Conservation (phyloP, 805 yeast genomes). For the Brettanomyces nanus region DNA sequence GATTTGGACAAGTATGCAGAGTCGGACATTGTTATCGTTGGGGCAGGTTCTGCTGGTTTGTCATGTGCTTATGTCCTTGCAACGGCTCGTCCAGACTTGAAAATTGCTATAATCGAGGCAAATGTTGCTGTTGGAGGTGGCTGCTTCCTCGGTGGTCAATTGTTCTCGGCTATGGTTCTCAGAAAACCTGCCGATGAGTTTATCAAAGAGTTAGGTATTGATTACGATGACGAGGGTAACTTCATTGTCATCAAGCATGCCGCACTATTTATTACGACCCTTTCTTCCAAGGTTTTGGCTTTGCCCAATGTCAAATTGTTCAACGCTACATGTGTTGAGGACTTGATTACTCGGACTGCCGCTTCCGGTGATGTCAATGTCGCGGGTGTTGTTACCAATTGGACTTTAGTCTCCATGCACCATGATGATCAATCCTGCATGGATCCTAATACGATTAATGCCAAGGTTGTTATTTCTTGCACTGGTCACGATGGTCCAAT, state of each 20-base stretch:
- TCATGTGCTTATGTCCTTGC: conserved; percentile 98
- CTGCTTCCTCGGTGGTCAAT: conserved; percentile 69
- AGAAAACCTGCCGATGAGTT: conserved; percentile 73
- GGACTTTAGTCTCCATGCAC: conserved; percentile 71
- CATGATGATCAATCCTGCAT: conserved; percentile 73
- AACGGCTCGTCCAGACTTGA: conserved; percentile 66
- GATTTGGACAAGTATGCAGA: conserved; percentile 75
- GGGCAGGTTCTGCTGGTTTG: conserved; percentile 99
- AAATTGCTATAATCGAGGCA: conserved; percentile 66
- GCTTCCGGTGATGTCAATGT: conserved; percentile 52
- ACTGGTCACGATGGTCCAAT: conserved; percentile 82
- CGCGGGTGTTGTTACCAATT: conserved; percentile 77
- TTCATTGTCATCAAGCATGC: conserved; percentile 78
- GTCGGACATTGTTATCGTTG: conserved; percentile 95
- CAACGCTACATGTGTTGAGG: conserved; percentile 78
- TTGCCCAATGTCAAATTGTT: conserved; percentile 71
- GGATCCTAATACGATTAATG: conserved; percentile 76
- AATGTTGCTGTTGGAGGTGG: conserved; percentile 79
- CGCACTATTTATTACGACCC: conserved; percentile 45
- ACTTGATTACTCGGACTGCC: conserved; percentile 63
- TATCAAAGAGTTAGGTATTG: conserved; percentile 53
- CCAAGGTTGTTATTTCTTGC: conserved; percentile 56
- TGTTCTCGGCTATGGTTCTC: conserved; percentile 71
- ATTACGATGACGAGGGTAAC: conserved; percentile 73
- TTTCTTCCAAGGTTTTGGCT: conserved; percentile 57